phyloP scores from a whole-genome alignment of 2,329 filamentous ascomycete species.

The Fusarium duplospermum region DNA sequence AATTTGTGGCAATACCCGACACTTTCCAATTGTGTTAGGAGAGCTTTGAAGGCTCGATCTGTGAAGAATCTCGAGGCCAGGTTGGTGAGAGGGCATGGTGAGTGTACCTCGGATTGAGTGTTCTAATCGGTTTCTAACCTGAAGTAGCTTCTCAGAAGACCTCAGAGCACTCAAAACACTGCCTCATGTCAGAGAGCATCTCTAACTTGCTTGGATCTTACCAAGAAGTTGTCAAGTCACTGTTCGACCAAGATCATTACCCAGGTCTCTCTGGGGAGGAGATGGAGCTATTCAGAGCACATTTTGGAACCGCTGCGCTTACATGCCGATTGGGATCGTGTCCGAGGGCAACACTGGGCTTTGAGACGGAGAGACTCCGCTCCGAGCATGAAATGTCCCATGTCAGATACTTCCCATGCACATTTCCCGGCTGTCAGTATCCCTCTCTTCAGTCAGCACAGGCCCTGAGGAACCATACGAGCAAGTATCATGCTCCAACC shows the following conservation, averaged over 20 bases:
- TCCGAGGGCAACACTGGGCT: conserved; percentile 2
- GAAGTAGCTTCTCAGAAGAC: not conserved
- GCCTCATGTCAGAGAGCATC: not conserved
- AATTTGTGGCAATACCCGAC: not conserved
- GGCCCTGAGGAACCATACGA: not conserved
- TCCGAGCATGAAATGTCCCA: conserved; percentile 10
- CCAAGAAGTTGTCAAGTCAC: not conserved
- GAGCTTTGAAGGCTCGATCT: conserved; percentile 10
- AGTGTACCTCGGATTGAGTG: not conserved
- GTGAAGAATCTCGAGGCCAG: not conserved
- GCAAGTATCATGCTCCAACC: not conserved
- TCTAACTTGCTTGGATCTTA: conserved; percentile 2
- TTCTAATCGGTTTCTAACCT: no score
- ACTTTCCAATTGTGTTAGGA: not conserved
- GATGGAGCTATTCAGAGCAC: conserved; percentile 8
- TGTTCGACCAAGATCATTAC: not conserved
- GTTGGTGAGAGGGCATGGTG: not conserved
- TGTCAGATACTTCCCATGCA: conserved; percentile 9
- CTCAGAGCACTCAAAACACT: accelerated
- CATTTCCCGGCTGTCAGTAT: not conserved
- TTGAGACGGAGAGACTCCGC: not conserved
- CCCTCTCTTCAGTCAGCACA: not conserved
- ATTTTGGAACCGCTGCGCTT: conserved; percentile 8
- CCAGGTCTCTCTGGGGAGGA: not conserved
- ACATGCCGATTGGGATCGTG: conserved; percentile 14